Base-by-base conservation (phyloP, 176 grass and related monocot species). In the Calamus simplicifolius region DNA sequence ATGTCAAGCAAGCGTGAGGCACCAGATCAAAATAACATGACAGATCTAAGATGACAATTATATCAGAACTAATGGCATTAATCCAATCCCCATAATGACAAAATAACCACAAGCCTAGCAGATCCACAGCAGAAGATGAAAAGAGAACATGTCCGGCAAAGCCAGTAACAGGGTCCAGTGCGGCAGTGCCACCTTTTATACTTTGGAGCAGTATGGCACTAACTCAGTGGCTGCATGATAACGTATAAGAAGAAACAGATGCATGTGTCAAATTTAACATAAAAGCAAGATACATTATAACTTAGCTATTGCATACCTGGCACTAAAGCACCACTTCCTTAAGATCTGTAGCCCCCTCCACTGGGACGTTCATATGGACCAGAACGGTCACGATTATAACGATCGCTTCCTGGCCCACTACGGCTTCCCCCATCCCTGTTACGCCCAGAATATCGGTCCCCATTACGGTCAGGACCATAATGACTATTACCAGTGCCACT, bases 281-380 rank as follows among this genome's bases (percentile, higher is more conserved):
- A 25, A 25, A 69, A 35, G 27, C 6, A 25, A 48, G 1, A 62
- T 23, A 38, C 6, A 27, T 5, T 13, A 26, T 26, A 15, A 16
- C 64, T 21, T 52, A 43, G 7, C 7, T 43, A 43, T 56, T 50
- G n/a, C 59, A 61, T 79, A 79, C 75, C 75, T 79, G 70, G 29
- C 27, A 67, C 18, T 65, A 12, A 62, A 56, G 31, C 49, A 48
- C 3, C 55, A 52, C 18, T 25, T 18, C 4, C 43, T 68, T 38
- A 68, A 67, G 68, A 82, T 72, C 80, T 43, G 62, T 84, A 70
- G 51, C 67, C 70, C 51, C 67, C 69, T 29, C 70, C 64, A 48
- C 58, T 66, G 17, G 75, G 75, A 31, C 81, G 81, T 66, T 84
- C 81, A 61, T 84, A 84, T 1, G 81, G 81, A 51, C 81, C 81